Evolutionary conservation across 2,329 filamentous ascomycete genomes (phyloP), one percentile per base, ranked within the genome.

Genomic region (Epicoccum nigrum): DNA sequence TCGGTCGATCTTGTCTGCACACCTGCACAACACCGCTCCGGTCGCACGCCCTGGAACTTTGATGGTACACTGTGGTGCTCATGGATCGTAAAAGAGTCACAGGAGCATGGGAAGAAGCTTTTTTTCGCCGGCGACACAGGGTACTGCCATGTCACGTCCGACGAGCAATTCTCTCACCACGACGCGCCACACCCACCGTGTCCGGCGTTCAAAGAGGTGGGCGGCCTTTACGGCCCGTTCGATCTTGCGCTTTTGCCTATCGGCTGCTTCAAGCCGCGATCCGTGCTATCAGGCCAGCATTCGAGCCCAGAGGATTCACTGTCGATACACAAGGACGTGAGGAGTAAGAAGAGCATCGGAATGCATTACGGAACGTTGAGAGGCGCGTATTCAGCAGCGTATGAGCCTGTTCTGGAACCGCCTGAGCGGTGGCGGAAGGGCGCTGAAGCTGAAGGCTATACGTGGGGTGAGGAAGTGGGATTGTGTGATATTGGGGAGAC

Each of bases 291-390:
- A 6, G 65, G 69, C 2, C 72, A 80, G 11, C 79, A 82, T 41
- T 75, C 75, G 11, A 74, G 75, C 20, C 78, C 79, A 0, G 77
- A 79, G 50, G 78, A 81, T 54, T 76, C 76, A 5, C 57, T 81
- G 1, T 63, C 73, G 21, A 79, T 81, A 34, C 79, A 81, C 48
- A 73, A 74, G 42, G 77, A 79, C 48, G 61, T 81, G 35, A 69
- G 58, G 35, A 78, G 77, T 45, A 77, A 71, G 63, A 75, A 74
- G 56, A 79, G 76, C 25, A 73, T 82, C 20, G 79, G 77, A 0
- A 81, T 81, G 79, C 79, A 82, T 51, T 81, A 76, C 54, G 79
- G 79, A 0, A 81, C 79, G 0, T 72, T 81, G 0, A 58, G 78
- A 45, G 77, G 78, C 13, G 73, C 71, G 0, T 60, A 80, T 4